Percentiles rank a stretch among this genome's conserved stretches.
These are phyloP conservation scores for Lolium multiflorum DNA, from an alignment of 176 grass and related monocot genomes.

Conservation along the genomic window DNA sequence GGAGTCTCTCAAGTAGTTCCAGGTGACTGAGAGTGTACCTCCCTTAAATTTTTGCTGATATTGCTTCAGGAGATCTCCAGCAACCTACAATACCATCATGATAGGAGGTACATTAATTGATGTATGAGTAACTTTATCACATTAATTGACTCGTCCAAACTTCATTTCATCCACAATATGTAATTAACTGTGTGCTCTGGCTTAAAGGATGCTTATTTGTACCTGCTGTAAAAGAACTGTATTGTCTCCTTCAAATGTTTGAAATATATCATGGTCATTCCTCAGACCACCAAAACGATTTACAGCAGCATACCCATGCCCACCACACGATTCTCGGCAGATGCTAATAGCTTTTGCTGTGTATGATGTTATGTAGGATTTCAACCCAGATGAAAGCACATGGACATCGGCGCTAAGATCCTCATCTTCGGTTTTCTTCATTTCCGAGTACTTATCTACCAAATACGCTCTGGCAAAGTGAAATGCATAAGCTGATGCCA, in stretches of 20 bases:
- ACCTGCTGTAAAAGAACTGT: slow-evolving; percentile 98
- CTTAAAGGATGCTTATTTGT: slow-evolving; percentile 32
- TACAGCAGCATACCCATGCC: slow-evolving; percentile 98
- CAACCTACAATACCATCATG: slow-evolving; percentile 67
- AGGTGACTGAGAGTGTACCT: slow-evolving; percentile 86
- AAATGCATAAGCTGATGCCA: slow-evolving; percentile 91
- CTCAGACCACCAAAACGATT: slow-evolving; percentile 88
- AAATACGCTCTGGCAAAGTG: slow-evolving; percentile 78
- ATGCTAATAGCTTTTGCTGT: slow-evolving; percentile 87
- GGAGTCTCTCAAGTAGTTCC: slow-evolving; percentile 98
- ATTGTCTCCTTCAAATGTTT: slow-evolving; percentile 99
- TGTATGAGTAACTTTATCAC: background rate
- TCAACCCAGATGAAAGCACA: slow-evolving; percentile 89
- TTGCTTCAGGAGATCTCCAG: slow-evolving; percentile 88
- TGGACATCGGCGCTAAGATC: slow-evolving; percentile 85
- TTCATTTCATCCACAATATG: background rate
- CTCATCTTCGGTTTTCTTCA: slow-evolving; percentile 92
- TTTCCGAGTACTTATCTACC: slow-evolving; percentile 84
- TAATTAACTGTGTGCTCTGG: background rate
- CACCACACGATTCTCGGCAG: slow-evolving; percentile 90
- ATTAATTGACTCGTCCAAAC: slow-evolving; percentile 11
- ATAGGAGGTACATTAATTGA: background rate
- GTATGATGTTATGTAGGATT: slow-evolving; percentile 96
- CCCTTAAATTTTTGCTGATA: slow-evolving; percentile 95
- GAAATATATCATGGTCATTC: slow-evolving; percentile 99